These are phyloP conservation scores for Volvariella volvacea DNA, from an alignment of 1,284 basidiomycete genomes.

Conservation along the genomic window DNA sequence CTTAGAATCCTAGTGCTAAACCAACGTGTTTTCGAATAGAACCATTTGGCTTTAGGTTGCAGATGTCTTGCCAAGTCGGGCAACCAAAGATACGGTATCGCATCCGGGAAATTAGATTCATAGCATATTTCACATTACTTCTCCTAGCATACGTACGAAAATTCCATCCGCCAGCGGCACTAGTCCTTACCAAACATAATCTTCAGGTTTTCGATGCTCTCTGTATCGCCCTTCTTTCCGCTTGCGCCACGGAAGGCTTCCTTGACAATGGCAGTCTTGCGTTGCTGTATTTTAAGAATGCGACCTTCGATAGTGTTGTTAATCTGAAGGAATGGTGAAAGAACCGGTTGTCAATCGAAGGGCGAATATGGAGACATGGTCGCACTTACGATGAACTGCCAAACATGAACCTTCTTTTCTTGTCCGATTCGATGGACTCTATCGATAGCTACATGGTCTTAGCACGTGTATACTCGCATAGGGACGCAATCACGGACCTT, in stretches of 20 bases:
- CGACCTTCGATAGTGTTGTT: slow-evolving; percentile 73
- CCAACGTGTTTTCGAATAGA: too few species aligned
- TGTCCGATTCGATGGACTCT: slow-evolving; percentile 83
- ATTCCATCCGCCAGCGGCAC: background rate
- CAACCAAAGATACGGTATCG: too few species aligned
- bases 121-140: too few species aligned
- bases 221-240: slow-evolving; percentile 40
- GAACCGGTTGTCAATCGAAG: background rate
- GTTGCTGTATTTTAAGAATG: slow-evolving; percentile 83
- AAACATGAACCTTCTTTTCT: slow-evolving; percentile 81
- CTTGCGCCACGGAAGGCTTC: slow-evolving; percentile 62
- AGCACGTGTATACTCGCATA: slow-evolving; percentile 11
- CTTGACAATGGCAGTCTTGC: slow-evolving; percentile 81
- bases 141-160: too few species aligned
- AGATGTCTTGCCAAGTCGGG: too few species aligned
- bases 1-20: too few species aligned
- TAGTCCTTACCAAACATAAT: slow-evolving; percentile 60
- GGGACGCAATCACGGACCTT: slow-evolving; percentile 49
- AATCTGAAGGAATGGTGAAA: slow-evolving; percentile 34
- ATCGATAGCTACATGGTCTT: slow-evolving; percentile 51
- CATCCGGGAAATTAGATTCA: too few species aligned
- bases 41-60: too few species aligned
- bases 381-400: slow-evolving; percentile 76
- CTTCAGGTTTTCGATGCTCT: slow-evolving; percentile 72
- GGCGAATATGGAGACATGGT: background rate